Evolutionary conservation across 345 rosid genomes (phyloP), one percentile per base, ranked within the genome.

Genomic region (Punica granatum): DNA sequence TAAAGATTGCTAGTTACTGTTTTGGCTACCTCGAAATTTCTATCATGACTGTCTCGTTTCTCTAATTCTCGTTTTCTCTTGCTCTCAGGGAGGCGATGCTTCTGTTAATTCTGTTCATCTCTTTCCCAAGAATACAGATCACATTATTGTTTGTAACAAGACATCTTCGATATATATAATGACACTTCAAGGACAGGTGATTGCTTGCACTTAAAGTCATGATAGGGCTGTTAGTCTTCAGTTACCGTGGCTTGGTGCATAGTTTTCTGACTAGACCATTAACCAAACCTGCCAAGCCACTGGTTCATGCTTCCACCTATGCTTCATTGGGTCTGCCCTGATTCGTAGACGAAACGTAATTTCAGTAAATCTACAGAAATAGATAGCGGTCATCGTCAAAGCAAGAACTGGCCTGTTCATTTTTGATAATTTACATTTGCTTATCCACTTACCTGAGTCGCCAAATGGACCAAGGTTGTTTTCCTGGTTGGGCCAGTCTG

Each of bases 141-240:
- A 88, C 75, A 85, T 95, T 37, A 78, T 87, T 71, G 98, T 95
- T 42, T 95, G 97, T 79, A 95, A 92, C 76, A 95, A 88, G 82
- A 88, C 98, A 64, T 92, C 98, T 31, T 85, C 94, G 19, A 69
- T 92, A 77, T 92, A 87, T 74, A 80, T 92, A 67, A 95, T 95
- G 99, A 95, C 98, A 14, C 98, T 90, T 73, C 97, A 90, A 79
- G 99, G 98, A 71, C 99, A 92, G 98, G 97, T 95, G 74, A 65
- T 70, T 33, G 16, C 15, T 51, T 2, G 4, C 12, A 3, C 30
- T 51, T 51, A 30, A 51, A 23, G 21, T 51, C 58, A 51, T 51
- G 5, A 51, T 6, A n/a, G 1, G 11, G 28, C 14, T 51, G 23
- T 51, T 51, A 51, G 30, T 51, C 23, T 51, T 51, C 19, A 9